Conservation (phyloP, 2,329 filamentous ascomycete species). For the Paracoccidioides brasiliensis region DNA sequence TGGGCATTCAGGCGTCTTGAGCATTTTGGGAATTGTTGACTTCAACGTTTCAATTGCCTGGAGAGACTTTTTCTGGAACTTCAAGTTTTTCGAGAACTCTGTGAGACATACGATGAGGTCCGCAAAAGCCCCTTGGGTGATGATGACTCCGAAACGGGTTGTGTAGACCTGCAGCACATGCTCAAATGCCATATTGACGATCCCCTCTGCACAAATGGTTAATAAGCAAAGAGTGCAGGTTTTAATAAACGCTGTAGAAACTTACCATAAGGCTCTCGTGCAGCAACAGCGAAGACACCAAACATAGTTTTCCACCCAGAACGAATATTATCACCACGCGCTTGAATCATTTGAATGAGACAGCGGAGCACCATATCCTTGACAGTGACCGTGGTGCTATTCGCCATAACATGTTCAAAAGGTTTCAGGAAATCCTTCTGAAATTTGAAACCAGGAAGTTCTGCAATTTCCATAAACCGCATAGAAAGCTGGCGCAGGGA, state of each 20-base stretch:
- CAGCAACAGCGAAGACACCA: slow-evolving; percentile 92
- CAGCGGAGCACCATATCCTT: slow-evolving; percentile 97
- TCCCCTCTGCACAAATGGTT: slow-evolving; percentile 49
- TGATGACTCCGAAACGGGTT: slow-evolving; percentile 86
- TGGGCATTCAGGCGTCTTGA: slow-evolving; percentile 89
- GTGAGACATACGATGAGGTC: slow-evolving; percentile 94
- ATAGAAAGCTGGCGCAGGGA: slow-evolving; percentile 91
- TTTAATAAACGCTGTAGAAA: slow-evolving; percentile 1
- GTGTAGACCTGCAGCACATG: slow-evolving; percentile 95
- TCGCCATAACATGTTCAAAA: slow-evolving; percentile 93
- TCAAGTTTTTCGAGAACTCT: slow-evolving; percentile 96
- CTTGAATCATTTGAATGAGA: slow-evolving; percentile 98
- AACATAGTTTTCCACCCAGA: slow-evolving; percentile 99
- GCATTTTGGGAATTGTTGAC: slow-evolving; percentile 85
- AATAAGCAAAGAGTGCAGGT: neutral
- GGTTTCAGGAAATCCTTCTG: slow-evolving; percentile 98
- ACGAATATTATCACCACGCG: slow-evolving; percentile 87
- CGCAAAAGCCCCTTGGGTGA: slow-evolving; percentile 91
- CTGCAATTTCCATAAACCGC: slow-evolving; percentile 97
- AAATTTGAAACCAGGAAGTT: slow-evolving; percentile 97
- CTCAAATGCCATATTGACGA: slow-evolving; percentile 93
- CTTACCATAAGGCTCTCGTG: slow-evolving; percentile 67
- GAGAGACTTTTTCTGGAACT: slow-evolving; percentile 95
- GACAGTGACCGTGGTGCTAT: slow-evolving; percentile 78
- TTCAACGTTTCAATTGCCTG: slow-evolving; percentile 93